Evolutionary conservation across 208 protist genomes (phyloP), one percentile per base, ranked within the genome.

Genomic region (Endotrypanum monterogeii): DNA sequence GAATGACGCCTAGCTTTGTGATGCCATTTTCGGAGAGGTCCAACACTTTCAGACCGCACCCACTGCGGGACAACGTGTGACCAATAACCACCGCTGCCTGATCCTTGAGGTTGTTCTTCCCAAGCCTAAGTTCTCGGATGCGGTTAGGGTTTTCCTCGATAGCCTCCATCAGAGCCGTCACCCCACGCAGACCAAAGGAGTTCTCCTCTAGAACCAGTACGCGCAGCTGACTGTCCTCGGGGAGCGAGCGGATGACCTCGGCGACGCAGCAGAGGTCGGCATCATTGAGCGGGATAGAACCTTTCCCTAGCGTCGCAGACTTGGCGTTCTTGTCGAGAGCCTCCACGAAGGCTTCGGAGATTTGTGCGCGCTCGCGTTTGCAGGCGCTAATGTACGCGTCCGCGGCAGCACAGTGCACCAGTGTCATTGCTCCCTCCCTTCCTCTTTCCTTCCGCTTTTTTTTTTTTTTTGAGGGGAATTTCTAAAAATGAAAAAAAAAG

Each of bases 21-120:
- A 97, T 86, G 28, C 83, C 84, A 74, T 95, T 97, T 74, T 97
- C 90, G 8, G 90, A 95, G 7, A 97, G 79, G 73, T 97, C 93
- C 25, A 97, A 83, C 74, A 97, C 90, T 81, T 93, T 94, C 58
- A 97, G 83, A 23, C 93, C 93, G 58, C 87, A 94, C 30, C 90
- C 89, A 58, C 58, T 80, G 32, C 85, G 86, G 23, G 88, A 88
- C 18, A 97, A 81, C 0, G 83, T 86, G 76, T 93, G 83, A 16
- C 89, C 93, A 82, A 97, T 94, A 23, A 90, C 74, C 41, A 93
- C 89, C 3, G 88, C 90, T 14, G 85, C 88, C 81, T 93, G 83
- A 68, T 97, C 93, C 80, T 93, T 91, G 23, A 97, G 75, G 57
- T 93, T 90, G 81, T 95, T 95, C 71, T 91, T 89, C 41, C 90